Base-by-base conservation (phyloP, 225 moss, liverwort and hornwort genomes). In the Climacium dendroides region DNA sequence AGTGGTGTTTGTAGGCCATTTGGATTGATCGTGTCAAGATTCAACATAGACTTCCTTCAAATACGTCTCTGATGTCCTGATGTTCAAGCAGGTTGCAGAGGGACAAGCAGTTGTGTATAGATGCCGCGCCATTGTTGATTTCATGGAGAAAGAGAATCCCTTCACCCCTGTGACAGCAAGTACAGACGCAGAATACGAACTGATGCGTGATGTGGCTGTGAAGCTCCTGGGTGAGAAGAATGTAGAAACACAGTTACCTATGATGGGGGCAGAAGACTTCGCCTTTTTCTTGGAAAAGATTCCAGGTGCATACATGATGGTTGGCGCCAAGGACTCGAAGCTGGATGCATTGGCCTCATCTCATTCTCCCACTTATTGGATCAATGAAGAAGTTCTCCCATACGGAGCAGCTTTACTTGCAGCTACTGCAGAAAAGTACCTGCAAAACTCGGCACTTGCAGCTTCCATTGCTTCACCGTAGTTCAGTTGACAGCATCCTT, bases 221-320 rank as follows among this genome's bases (percentile, higher is more conserved):
- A 89, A 94, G 70, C 85, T 93, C 25, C 39, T 95, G 67, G 98
- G 96, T 24, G 88, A 91, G 85, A 82, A 91, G 81, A 95, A 94
- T 55, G 96, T 96, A 45, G 63, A 87, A 80, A 69, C 48, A 74
- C 90, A 89, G 39, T 10, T 83, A 58, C 96, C 96, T 55, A 4
- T 94, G 37, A 98, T 96, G 98, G 96, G 94, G 14, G 88, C 95
- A 47, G 96, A 98, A 70, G 98, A 98, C 69, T 98, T 98, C 43
- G 65, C 96, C 13, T 98, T 95, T 78, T 96, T 93, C 89, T 84
- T 96, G 95, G 85, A 98, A 66, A 84, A 93, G 45, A 89, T 98
- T 48, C 96, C 98, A 60, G 98, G 98, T 62, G 96, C 95, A 32
- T 97, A 86, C 84, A 79, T 96, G 88, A 45, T 94, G 28, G 64